Evolutionary conservation across 805 yeast genomes (phyloP), one percentile per base, ranked within the genome.

Genomic region (Grigorovia humatica): DNA sequence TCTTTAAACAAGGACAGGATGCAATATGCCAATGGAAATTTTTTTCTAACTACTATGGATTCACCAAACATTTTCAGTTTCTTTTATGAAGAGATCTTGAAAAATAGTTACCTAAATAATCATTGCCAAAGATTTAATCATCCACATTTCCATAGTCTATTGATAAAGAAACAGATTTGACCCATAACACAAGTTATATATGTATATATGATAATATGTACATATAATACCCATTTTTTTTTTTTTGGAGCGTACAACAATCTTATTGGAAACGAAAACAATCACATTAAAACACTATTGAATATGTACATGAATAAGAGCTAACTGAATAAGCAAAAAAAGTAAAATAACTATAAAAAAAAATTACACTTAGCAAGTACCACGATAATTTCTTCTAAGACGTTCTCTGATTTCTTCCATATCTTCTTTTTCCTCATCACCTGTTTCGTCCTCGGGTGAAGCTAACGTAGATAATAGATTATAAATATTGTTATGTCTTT

Each of bases 21-120:
- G 27, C 27, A 23, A 23, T 23, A 23, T 23, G 6, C 27, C 38
- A 32, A 32, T 32, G 38, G 15, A 8, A 32, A 32, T 13, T 32
- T 32, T 13, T 4, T 32, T 3, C 5, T 58, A 18, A 51, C 53
- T 30, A 58, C 51, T 47, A 50, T 53, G 15, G 69, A 66, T 47
- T 59, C 68, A 1, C 70, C 70, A 0, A 55, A 64, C 38, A 60
- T 66, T 5, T 66, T 66, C 52, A 66, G 67, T 11, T 58, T 66
- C 12, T 65, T 66, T 44, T 66, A 66, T 52, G 60, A 65, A 51
- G 70, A 66, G 47, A 60, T 66, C 11, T 58, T 62, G 57, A 51
- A 52, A n/a, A 46, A 32, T 13, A 38, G 29, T 32, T 38, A 35
- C 12, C 12, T 20, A 13, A 29, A 15, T 1, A 15, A 47, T 35